Conservation (phyloP, 2,329 filamentous ascomycete species). For the Xylariaceae sp. region DNA sequence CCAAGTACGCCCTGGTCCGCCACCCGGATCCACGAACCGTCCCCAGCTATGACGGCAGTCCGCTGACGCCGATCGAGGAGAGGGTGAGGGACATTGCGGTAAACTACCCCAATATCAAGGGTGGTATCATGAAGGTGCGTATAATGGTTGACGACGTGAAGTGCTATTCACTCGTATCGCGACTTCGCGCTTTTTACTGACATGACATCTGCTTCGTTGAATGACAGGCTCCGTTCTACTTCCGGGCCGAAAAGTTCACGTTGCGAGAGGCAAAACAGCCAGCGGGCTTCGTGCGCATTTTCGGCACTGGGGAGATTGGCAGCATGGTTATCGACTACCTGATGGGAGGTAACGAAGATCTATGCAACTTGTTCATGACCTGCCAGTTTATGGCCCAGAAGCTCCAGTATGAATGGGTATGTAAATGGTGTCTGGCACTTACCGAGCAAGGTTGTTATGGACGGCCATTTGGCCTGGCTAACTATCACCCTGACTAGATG, state of each 20-base stretch:
- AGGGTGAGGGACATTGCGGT: not conserved
- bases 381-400: conserved; percentile 19
- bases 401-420: conserved; percentile 17
- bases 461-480: too few relatives aligned
- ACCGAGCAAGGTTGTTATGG: too few relatives aligned
- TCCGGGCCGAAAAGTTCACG: conserved; percentile 5
- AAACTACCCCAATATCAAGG: not conserved
- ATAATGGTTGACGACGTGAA: not conserved
- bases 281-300: conserved; percentile 4
- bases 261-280: conserved; percentile 11
- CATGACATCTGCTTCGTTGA: too few relatives aligned
- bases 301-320: conserved; percentile 18
- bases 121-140: not conserved
- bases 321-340: conserved; percentile 12
- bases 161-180: not conserved
- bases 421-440: conserved; percentile 6
- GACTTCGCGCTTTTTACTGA: too few relatives aligned
- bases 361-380: conserved; percentile 19
- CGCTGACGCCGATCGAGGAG: not conserved
- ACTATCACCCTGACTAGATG: too few relatives aligned
- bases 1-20: not conserved
- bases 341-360: conserved; percentile 12
- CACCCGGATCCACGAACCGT: not conserved
- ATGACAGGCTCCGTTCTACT: conserved; percentile 11
- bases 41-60: not conserved